phyloP scores from a whole-genome alignment of 78 protist genomes.

The Bodo saltans region DNA sequence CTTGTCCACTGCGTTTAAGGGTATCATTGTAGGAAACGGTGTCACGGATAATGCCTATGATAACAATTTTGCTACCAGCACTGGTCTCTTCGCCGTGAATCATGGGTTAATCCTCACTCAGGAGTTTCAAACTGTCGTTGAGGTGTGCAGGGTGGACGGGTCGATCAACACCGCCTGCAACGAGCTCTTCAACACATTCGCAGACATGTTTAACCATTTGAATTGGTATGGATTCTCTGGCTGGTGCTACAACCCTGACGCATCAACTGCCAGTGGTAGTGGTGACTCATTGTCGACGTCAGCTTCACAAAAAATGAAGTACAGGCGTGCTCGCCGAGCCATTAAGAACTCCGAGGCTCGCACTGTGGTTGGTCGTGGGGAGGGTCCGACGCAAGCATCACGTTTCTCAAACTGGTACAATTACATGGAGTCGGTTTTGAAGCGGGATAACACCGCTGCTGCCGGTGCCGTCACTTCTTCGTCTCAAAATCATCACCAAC shows the following conservation, averaged over 20 bases:
- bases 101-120: background rate
- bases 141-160: background rate
- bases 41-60: background rate
- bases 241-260: constrained; percentile 1
- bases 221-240: constrained; percentile 6
- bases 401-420: no score
- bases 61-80: background rate
- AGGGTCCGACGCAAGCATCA: no score
- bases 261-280: no score
- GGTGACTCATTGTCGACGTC: no score
- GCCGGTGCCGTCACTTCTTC: no score
- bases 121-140: background rate
- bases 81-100: background rate
- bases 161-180: background rate
- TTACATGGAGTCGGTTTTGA: background rate
- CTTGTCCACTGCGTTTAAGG: background rate
- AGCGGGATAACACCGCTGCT: no score
- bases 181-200: background rate
- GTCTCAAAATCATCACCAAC: background rate
- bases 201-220: background rate
- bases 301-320: no score
- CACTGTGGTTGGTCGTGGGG: no score
- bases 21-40: background rate
- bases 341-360: no score
- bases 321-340: no score